Conservation (phyloP, 2,329 filamentous ascomycete genomes). For the Amylocarpus encephaloides region DNA sequence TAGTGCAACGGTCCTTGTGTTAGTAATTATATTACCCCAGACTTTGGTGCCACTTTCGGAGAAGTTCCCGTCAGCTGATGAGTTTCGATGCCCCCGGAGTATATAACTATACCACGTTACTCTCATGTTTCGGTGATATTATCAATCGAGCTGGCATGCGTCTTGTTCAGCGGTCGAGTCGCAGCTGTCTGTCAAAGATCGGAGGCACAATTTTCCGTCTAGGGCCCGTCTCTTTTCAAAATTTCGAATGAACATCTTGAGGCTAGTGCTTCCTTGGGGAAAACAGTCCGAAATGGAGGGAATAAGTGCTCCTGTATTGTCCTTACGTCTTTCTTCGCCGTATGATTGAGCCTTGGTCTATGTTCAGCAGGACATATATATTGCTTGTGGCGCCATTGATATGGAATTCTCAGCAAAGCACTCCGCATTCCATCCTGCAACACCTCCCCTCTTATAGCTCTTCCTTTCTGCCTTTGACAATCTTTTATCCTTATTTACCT, state of each 20-base stretch:
- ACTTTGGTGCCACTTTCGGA: background rate
- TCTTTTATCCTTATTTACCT: background rate
- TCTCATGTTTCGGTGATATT: background rate
- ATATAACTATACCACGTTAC: constrained; percentile 11
- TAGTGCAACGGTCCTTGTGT: background rate
- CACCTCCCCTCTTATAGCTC: too few relatives aligned
- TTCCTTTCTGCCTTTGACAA: background rate
- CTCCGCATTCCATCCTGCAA: too few relatives aligned
- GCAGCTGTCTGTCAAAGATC: background rate
- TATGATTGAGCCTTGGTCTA: too few relatives aligned
- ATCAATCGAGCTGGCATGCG: background rate
- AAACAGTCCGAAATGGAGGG: background rate
- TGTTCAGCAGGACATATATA: too few relatives aligned
- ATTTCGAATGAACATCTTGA: background rate
- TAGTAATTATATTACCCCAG: background rate
- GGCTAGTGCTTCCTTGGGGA: background rate
- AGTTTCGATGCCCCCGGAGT: background rate
- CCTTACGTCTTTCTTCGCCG: background rate
- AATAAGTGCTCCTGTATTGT: background rate
- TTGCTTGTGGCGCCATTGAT: too few relatives aligned
- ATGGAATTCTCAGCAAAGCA: too few relatives aligned
- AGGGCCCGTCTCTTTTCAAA: background rate
- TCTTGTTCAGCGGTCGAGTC: background rate
- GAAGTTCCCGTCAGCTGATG: constrained; percentile 3
- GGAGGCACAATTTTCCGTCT: background rate